Evolutionary conservation across 768 basidiomycete species (phyloP), one percentile per base, ranked within the genome.

Genomic region (Mycena capillaripes): DNA sequence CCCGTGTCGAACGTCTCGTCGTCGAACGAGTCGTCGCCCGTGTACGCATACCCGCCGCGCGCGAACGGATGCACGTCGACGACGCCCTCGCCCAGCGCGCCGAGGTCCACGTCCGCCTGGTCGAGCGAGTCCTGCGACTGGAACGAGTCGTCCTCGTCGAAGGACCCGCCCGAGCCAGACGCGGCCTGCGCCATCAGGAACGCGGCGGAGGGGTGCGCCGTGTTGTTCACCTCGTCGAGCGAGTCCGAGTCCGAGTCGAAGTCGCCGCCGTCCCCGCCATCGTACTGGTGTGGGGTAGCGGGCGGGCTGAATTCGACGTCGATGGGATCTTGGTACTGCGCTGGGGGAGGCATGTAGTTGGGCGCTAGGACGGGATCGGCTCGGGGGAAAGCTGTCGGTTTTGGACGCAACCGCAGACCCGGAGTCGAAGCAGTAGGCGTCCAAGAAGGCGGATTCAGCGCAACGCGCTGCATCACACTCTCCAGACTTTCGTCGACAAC

Each of bases 401-500:
- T 78, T 4, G 85, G 80, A 4, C 82, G 83, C 16, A 83, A 52
- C 32, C 81, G 79, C 52, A 85, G 60, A n/a, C 75, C 78, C 17
- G 77, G 76, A 4, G 78, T 78, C 17, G 80, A 78, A 8, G 73
- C 57, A 11, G 76, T 75, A 58, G 70, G 75, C 53, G 66, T 77
- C 73, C 70, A 82, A 42, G 79, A 71, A 29, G 79, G 85, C 48
- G 87, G 78, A 32, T 83, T 82, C 50, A 90, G 82, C 19, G 88
- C 91, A 8, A 91, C 87, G 8, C 89, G 87, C 36, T 88, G 86
- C 85, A 95, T 91, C 86, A 94, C 89, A 66, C 89, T 92, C 70
- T 93, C 92, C 63, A 94, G 78, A 76, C 89, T 92, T 2, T 88
- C 80, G 72, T 92, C 91, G 2, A 86, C 82, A 4, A 84, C 83